Base-by-base conservation (phyloP, 2,329 filamentous ascomycete species). In the Zopfia rhizophila region DNA sequence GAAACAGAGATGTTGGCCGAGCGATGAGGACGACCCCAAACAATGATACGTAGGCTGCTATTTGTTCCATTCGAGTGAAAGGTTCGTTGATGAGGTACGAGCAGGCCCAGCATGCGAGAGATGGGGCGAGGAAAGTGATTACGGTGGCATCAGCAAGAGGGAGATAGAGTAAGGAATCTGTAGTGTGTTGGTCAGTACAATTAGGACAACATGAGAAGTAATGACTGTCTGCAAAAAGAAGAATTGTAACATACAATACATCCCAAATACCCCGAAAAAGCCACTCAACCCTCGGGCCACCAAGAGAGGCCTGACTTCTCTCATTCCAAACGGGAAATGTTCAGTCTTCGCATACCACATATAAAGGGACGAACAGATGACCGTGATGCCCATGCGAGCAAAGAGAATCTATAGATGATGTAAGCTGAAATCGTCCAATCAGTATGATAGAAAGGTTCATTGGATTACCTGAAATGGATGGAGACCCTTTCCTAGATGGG, bases 131-230 rank as follows among this genome's bases (percentile, higher is more conserved):
- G 66, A 96, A 97, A 7, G 90, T 94, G 40, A 97, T 87, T 23
- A 96, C 91, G 0, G 90, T 94, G 2, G 91, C 91, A 67, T 96
- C 91, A 12, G 90, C 88, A 2, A 96, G 80, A 0, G 90, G 89
- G 3, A 96, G 82, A 60, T 95, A 95, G 64, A 89, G 82, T 45
- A 89, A 74, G 6, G 84, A 87, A 60, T 86, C 78, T 79, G 44
- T 7, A 5, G 12, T 6, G 11, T 10, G 38, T 62, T 16, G 63
- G 61, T 45, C 5, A 25, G 29, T 7, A 7, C 14, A 80, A 5
- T 5, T 38, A 21, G 35, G 12, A 22, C 30, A 16, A n/a, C 28
- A n/a, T 12, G 19, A 22, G 17, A 25, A 17, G 16, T 38, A n/a
- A 10, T 11, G 14, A 28, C 17, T 16, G 10, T 12, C 16, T 13